These are phyloP conservation scores for Claviceps sp. DNA, from an alignment of 2,329 filamentous ascomycete genomes.

Conservation along the genomic window DNA sequence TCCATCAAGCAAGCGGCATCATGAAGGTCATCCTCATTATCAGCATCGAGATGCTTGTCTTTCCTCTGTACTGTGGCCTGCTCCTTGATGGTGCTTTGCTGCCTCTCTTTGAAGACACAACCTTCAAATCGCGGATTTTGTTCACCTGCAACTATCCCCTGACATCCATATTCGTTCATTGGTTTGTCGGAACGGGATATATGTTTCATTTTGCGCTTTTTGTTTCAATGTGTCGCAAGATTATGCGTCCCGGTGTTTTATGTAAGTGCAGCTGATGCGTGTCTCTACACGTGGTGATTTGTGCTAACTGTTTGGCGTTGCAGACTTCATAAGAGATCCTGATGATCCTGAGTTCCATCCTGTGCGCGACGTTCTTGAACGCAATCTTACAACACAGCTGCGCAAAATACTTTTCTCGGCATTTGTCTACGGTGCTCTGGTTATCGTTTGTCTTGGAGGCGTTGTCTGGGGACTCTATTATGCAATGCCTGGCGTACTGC, in stretches of 20 bases:
- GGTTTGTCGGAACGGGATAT: slow-evolving; percentile 97
- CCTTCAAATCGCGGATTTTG: slow-evolving; percentile 59
- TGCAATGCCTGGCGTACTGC: slow-evolving; percentile 57
- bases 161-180: slow-evolving; percentile 91
- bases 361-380: slow-evolving; percentile 88
- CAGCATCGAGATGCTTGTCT: slow-evolving; percentile 96
- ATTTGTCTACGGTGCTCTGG: slow-evolving; percentile 84
- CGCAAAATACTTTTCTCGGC: slow-evolving; percentile 95
- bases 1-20: slow-evolving; percentile 90
- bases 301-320: not conserved
- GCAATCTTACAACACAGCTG: slow-evolving; percentile 81
- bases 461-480: slow-evolving; percentile 84
- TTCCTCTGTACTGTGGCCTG: slow-evolving; percentile 88
- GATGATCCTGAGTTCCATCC: slow-evolving; percentile 98
- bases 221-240: slow-evolving; percentile 97
- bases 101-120: slow-evolving; percentile 75
- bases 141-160: slow-evolving; percentile 71
- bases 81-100: slow-evolving; percentile 80
- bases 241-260: slow-evolving; percentile 85
- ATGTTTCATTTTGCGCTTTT: slow-evolving; percentile 99
- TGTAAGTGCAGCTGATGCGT: slow-evolving; percentile 42
- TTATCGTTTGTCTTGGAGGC: slow-evolving; percentile 84
- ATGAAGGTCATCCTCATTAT: slow-evolving; percentile 98
- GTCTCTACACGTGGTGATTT: not conserved
- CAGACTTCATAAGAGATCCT: slow-evolving; percentile 92